phyloP scores from a whole-genome alignment of 345 rosid species.

The Salix dunnii region DNA sequence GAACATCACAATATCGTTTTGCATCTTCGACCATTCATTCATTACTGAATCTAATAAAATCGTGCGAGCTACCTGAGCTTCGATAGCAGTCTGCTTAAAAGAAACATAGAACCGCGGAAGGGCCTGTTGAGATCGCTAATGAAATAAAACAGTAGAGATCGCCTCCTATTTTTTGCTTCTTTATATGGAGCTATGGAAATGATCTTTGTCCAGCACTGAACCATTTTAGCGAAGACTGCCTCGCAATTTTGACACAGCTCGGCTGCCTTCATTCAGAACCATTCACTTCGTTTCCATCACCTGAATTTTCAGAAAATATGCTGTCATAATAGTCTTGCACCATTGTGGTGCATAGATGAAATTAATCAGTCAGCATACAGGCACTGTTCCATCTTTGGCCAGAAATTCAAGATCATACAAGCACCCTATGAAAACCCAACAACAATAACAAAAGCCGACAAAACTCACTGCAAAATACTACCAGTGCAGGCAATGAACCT shows the following conservation, averaged over 20 bases:
- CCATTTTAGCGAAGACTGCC: not conserved
- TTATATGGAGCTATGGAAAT: too few species aligned
- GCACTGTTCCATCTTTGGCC: constrained; percentile 20
- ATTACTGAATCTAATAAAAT: not conserved
- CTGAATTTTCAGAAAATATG: not conserved
- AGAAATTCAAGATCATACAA: constrained; percentile 18
- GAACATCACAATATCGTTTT: not conserved
- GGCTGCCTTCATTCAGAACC: too few species aligned
- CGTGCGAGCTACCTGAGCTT: not conserved
- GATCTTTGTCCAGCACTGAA: not conserved
- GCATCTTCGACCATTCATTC: not conserved
- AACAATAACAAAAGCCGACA: constrained; percentile 23
- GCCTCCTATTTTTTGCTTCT: not conserved
- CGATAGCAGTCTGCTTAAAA: not conserved
- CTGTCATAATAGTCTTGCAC: not conserved
- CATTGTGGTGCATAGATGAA: not conserved
- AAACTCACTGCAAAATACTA: constrained; percentile 21
- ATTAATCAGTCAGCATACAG: not conserved
- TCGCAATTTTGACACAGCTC: too few species aligned
- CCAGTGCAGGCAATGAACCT: constrained; percentile 28
- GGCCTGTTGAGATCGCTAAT: not conserved
- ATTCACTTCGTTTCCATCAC: not conserved
- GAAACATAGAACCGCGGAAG: not conserved
- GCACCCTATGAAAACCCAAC: not conserved
- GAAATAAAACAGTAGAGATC: not conserved